Conservation (phyloP, 306 rosid species). For the Mimosa pudica region DNA sequence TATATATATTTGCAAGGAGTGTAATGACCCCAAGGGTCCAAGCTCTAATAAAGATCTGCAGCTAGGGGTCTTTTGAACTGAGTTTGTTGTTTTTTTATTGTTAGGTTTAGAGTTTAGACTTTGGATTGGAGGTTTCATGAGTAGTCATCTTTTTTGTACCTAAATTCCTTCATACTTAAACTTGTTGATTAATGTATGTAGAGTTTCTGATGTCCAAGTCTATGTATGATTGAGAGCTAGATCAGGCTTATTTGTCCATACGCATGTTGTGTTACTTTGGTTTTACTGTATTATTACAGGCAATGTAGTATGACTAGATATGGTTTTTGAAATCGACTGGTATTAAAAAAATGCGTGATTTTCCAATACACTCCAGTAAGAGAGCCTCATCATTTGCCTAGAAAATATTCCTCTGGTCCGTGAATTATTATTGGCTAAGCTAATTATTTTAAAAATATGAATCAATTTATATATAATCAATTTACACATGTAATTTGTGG, state of each 20-base stretch:
- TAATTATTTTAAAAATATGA: too few relatives aligned
- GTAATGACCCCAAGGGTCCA: conserved; percentile 20
- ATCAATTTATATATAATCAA: too few relatives aligned
- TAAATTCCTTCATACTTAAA: not conserved
- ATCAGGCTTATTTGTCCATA: too few relatives aligned
- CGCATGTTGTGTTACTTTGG: not conserved
- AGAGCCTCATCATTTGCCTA: too few relatives aligned
- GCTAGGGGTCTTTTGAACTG: conserved; percentile 15
- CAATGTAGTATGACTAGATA: not conserved
- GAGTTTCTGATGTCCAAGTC: conserved; percentile 4
- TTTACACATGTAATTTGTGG: too few relatives aligned
- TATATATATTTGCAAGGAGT: conserved; percentile 24
- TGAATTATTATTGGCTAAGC: too few relatives aligned
- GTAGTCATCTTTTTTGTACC: not conserved
- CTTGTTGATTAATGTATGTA: conserved; percentile 9
- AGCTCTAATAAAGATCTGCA: conserved; percentile 10
- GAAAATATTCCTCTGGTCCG: too few relatives aligned
- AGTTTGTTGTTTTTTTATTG: not conserved
- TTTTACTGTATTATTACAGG: not conserved
- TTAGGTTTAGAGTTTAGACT: conserved; percentile 19
- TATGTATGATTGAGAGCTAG: not conserved
- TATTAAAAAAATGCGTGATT: too few relatives aligned
- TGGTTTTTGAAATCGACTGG: too few relatives aligned
- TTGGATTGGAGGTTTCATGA: conserved; percentile 31
- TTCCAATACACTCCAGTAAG: too few relatives aligned